Percentiles rank a stretch among this genome's conserved stretches.
phyloP scores from a whole-genome alignment of 257 asterid species.

The Solanum bukasovii region DNA sequence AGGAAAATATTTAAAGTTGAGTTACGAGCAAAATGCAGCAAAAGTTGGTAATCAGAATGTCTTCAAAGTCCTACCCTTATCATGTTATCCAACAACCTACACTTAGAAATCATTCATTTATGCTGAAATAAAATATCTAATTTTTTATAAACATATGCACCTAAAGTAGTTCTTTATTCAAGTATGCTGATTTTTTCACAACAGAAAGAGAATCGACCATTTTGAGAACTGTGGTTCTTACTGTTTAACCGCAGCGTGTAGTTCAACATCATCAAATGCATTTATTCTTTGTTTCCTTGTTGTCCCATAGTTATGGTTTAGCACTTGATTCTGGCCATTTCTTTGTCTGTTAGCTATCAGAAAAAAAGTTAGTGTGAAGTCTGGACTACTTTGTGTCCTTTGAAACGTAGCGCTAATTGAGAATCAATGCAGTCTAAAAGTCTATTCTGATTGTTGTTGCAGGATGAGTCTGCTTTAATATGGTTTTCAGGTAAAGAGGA shows the following conservation, averaged over 20 bases:
- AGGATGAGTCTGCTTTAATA: conserved; percentile 91
- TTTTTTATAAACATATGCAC: neutral
- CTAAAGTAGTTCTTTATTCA: neutral
- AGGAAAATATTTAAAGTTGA: neutral
- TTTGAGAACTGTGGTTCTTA: neutral
- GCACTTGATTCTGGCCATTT: neutral
- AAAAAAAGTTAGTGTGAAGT: neutral
- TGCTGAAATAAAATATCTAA: neutral
- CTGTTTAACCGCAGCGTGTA: neutral
- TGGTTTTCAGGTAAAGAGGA: conserved; percentile 97
- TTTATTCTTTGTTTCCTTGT: neutral
- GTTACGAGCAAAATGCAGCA: neutral
- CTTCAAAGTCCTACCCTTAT: neutral
- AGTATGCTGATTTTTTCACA: neutral
- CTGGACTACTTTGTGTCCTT: neutral
- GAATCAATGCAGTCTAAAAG: neutral
- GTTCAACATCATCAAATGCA: neutral
- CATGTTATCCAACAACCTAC: neutral
- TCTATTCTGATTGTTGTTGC: conserved; percentile 7
- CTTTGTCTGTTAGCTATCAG: neutral
- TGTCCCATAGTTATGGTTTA: neutral
- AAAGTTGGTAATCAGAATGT: neutral
- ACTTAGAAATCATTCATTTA: neutral
- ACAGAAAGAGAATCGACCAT: neutral
- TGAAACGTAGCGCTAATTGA: neutral